These are phyloP conservation scores for Stellera chamaejasme DNA, from an alignment of 345 rosid species.

Conservation along the genomic window DNA sequence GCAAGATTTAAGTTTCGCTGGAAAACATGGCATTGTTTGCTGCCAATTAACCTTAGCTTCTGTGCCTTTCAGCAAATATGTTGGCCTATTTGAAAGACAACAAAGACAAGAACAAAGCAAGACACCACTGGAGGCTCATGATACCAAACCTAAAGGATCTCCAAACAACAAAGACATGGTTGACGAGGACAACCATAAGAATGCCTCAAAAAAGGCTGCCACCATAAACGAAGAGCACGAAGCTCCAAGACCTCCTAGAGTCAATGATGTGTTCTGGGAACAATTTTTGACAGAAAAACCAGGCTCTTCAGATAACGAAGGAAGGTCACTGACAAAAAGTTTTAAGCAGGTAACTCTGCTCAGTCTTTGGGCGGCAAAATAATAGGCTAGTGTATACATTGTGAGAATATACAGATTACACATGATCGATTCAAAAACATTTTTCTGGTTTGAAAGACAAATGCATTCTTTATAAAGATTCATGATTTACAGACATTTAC, in stretches of 20 bases:
- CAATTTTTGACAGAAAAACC: slow-evolving; percentile 92
- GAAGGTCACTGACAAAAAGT: slow-evolving; percentile 53
- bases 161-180: slow-evolving; percentile 20
- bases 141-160: slow-evolving; percentile 24
- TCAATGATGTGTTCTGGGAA: slow-evolving; percentile 94
- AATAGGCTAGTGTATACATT: slow-evolving; percentile 4
- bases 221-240: slow-evolving; percentile 36
- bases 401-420: too few species aligned
- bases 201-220: slow-evolving; percentile 30
- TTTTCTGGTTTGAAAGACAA: too few species aligned
- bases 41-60: slow-evolving; percentile 85
- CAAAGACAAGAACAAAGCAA: slow-evolving; percentile 29
- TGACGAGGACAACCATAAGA: slow-evolving; percentile 13
- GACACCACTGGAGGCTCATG: slow-evolving; percentile 21
- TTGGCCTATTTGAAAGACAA: slow-evolving; percentile 31
- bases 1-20: slow-evolving; percentile 40
- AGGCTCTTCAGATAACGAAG: slow-evolving; percentile 74
- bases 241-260: slow-evolving; percentile 54
- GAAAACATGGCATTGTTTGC: slow-evolving; percentile 60
- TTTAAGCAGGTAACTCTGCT: slow-evolving; percentile 53
- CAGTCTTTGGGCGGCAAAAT: slow-evolving; percentile 41
- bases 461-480: too few species aligned
- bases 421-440: too few species aligned
- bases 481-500: too few species aligned
- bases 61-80: slow-evolving; percentile 35